Percentiles rank a stretch among this genome's conserved stretches.
These are phyloP conservation scores for Rhodotorula diobovata DNA, from an alignment of 768 basidiomycete genomes.

Conservation along the genomic window DNA sequence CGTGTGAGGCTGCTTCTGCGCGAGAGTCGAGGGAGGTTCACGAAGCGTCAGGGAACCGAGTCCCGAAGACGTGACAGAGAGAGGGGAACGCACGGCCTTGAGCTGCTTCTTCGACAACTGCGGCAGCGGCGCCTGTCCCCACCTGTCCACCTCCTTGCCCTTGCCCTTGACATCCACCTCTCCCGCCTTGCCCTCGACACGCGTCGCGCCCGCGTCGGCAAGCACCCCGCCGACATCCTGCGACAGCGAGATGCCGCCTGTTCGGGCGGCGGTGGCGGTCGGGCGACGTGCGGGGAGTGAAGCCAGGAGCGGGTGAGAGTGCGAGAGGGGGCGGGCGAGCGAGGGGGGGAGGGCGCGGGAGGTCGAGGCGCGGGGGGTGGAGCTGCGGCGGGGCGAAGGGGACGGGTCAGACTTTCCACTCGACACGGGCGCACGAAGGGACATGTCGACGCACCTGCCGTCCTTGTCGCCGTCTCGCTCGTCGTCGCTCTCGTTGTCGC, in stretches of 20 bases:
- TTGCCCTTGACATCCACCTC: not conserved
- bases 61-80: not conserved
- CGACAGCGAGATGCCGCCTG: constrained; percentile 55
- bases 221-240: constrained; percentile 49
- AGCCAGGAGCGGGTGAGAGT: not conserved
- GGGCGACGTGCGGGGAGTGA: constrained; percentile 43
- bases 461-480: not conserved
- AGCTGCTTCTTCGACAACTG: constrained; percentile 63
- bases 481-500: constrained; percentile 22
- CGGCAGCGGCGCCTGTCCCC: constrained; percentile 54
- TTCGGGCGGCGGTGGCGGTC: constrained; percentile 48
- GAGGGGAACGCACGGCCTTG: constrained; percentile 59
- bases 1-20: constrained; percentile 64
- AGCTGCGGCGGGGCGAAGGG: not conserved
- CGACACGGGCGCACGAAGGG: not conserved
- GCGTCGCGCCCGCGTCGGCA: not conserved
- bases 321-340: constrained; percentile 18
- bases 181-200: too few relatives aligned
- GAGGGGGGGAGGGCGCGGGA: constrained; percentile 19
- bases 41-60: not conserved
- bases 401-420: too few relatives aligned
- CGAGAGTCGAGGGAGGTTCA: not conserved
- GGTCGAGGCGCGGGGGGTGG: constrained; percentile 29
- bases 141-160: constrained; percentile 52
- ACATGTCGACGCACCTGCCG: not conserved